Evolutionary conservation across 768 basidiomycete genomes (phyloP), one percentile per base, ranked within the genome.

Genomic region (Steccherinum ochraceum): DNA sequence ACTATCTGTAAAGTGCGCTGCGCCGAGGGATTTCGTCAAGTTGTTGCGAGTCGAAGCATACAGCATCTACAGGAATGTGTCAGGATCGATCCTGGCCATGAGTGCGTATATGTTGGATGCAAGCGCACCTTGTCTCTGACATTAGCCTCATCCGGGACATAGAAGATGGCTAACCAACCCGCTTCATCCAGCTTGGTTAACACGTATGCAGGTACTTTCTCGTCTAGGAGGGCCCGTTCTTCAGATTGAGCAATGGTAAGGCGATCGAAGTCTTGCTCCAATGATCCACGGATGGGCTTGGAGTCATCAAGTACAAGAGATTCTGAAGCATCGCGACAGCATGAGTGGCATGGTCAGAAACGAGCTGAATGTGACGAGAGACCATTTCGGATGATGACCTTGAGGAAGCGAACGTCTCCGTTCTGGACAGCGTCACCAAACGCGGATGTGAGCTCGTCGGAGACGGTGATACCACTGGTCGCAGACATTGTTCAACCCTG

Each of bases 91-190:
- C 24, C n/a, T 16, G 35, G 19, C n/a, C 20, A 54, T 40, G 49
- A 21, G 27, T 30, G 16, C 40, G 25, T 41, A 46, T 35, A 20
- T 10, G 25, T 21, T 12, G 3, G n/a, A 26, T 42, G 46, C 44
- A 52, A n/a, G n/a, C 64, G 54, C 57, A 84, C 89, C 81, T 93
- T 94, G 67, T 88, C 80, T 61, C 89, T 77, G 53, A 93, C 78
- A 68, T 77, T 83, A 23, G 92, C 87, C 18, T 74, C 63, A 54
- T 94, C 92, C 1, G 92, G 92, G 4, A 93, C 88, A 62, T 90
- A 94, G 61, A 72, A 83, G 52, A 92, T 76, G 5, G 77, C 74
- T 27, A 89, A 70, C 90, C 90, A 93, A 55, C 84, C 78, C 2
- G 83, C 74, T 18, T 73, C 67, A 56, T 88, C 87, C 27, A 81